These are phyloP conservation scores for Alloascoidea africana DNA, from an alignment of 805 yeast species.

Conservation along the genomic window DNA sequence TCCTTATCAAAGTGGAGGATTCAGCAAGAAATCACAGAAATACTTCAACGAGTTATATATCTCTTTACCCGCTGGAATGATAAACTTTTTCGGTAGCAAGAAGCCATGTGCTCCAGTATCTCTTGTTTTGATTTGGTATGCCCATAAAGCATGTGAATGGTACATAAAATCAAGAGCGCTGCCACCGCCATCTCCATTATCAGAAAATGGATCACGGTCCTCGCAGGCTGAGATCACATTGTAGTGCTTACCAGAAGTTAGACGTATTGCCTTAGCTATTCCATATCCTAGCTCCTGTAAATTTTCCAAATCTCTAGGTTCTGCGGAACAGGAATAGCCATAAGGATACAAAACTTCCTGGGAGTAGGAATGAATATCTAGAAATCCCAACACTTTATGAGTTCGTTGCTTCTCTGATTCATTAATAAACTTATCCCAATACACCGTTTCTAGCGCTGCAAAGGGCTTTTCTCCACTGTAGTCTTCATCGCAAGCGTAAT, in stretches of 20 bases:
- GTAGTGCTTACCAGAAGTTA: constrained; percentile 47
- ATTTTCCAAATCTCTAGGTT: constrained; percentile 72
- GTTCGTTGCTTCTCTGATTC: constrained; percentile 19
- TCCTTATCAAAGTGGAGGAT: too few species aligned
- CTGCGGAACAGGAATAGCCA: constrained; percentile 59
- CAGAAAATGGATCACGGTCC: constrained; percentile 35
- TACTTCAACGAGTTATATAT: constrained; percentile 8
- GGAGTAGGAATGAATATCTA: constrained; percentile 77
- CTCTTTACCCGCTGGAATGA: constrained; percentile 67
- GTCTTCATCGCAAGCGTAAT: constrained; percentile 64
- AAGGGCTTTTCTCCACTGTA: constrained; percentile 65
- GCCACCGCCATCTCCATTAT: constrained; percentile 71
- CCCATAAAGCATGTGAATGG: constrained; percentile 70
- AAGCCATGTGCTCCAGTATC: constrained; percentile 80
- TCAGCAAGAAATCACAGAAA: background rate
- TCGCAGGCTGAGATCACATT: constrained; percentile 65
- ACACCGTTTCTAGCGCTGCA: constrained; percentile 44
- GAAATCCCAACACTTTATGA: constrained; percentile 56
- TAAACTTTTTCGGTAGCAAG: constrained; percentile 53
- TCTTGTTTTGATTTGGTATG: constrained; percentile 67
- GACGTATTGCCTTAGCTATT: constrained; percentile 55
- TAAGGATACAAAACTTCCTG: constrained; percentile 76
- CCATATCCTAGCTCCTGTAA: constrained; percentile 73
- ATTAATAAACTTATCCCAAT: constrained; percentile 32
- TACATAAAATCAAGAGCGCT: constrained; percentile 75